Evolutionary conservation across 2,329 filamentous ascomycete genomes (phyloP).

Genomic region (Microcera coccophila): DNA sequence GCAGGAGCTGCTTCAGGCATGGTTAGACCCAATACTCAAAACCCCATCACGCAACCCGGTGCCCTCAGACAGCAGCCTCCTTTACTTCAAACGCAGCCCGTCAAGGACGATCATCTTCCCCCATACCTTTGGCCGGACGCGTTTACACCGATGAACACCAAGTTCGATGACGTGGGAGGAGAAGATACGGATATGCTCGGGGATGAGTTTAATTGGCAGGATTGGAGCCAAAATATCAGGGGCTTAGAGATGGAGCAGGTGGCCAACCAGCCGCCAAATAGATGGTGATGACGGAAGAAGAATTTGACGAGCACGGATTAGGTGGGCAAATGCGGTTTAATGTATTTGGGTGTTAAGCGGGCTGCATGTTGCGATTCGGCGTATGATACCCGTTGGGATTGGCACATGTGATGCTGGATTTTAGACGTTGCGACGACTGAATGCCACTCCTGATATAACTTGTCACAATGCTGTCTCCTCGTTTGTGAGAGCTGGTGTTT

Average conservation of each 20-base stretch:
- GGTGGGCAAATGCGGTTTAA: constrained; percentile 4
- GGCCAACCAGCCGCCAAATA: constrained; percentile 18
- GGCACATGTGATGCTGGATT: constrained; percentile 6
- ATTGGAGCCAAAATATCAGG: constrained; percentile 43
- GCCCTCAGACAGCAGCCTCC: constrained; percentile 11
- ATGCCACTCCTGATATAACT: too few relatives aligned
- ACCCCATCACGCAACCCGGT: constrained; percentile 16
- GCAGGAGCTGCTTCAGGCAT: not conserved
- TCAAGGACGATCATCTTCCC: constrained; percentile 34
- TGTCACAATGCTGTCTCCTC: too few relatives aligned
- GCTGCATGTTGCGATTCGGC: too few relatives aligned
- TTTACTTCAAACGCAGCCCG: constrained; percentile 14
- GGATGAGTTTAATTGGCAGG: constrained; percentile 47
- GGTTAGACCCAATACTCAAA: constrained; percentile 1
- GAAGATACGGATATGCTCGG: constrained; percentile 40
- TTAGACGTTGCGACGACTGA: too few relatives aligned
- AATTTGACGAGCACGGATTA: constrained; percentile 1
- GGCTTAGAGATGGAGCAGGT: constrained; percentile 38
- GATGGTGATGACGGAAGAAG: constrained; percentile 15
- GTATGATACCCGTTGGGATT: constrained; percentile 25
- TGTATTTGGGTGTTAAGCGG: too few relatives aligned
- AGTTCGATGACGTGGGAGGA: constrained; percentile 23
- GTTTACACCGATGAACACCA: constrained; percentile 28
- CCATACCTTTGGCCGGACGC: constrained; percentile 42
- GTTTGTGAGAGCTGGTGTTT: too few relatives aligned